Conservation (phyloP, 176 grass and related monocot species). For the Musa schizocarpa region DNA sequence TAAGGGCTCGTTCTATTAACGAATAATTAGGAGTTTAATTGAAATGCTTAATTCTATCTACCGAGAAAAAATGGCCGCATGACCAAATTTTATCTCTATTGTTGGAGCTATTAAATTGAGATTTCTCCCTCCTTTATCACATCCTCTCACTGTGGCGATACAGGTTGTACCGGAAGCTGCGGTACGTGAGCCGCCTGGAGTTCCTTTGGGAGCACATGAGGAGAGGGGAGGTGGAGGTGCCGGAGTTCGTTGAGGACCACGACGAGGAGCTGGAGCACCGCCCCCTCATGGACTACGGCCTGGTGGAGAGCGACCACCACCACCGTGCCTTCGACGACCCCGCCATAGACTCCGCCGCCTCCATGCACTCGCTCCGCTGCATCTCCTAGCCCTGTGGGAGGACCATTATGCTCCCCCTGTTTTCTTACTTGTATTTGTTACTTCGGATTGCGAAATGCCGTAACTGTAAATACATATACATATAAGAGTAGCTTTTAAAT, state of each 20-base stretch:
- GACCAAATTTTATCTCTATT: no score
- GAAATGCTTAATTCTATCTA: no score
- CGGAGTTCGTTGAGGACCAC: conserved; percentile 48
- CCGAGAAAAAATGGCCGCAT: no score
- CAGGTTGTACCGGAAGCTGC: conserved; percentile 68
- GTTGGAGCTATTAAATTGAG: no score
- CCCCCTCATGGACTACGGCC: conserved; percentile 73
- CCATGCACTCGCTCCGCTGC: conserved; percentile 54
- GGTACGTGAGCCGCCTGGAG: conserved; percentile 66
- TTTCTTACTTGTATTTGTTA: no score
- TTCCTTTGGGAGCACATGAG: conserved; percentile 66
- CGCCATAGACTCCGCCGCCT: conserved; percentile 49
- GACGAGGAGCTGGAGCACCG: conserved; percentile 82
- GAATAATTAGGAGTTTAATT: no score
- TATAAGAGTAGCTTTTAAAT: no score
- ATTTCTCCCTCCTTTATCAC: no score
- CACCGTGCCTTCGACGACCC: conserved; percentile 43
- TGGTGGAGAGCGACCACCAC: conserved; percentile 32
- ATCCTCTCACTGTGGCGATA: not conserved
- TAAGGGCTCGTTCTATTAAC: no score
- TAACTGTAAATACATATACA: no score
- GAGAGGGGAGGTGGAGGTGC: conserved; percentile 49
- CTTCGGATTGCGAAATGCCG: no score
- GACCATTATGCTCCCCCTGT: no score
- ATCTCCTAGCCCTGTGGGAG: conserved; percentile 24